Evolutionary conservation across 257 asterid genomes (phyloP), one percentile per base, ranked within the genome.

Genomic region (Fraxinus quadrangulata): DNA sequence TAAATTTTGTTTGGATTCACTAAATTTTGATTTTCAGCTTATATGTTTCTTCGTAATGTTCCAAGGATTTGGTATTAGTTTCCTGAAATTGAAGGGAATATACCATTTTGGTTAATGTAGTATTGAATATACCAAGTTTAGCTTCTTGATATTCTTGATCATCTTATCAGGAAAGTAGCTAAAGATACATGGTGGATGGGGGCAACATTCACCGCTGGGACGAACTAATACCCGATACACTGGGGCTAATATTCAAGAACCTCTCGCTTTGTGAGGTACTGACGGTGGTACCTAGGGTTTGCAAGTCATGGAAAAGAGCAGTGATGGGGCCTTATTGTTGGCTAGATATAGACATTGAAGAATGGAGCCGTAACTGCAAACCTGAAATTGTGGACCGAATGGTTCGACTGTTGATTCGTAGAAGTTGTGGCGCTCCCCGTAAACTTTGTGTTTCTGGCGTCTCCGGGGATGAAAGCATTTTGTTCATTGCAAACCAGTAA

Each of bases 301-400:
- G 97, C 84, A 92, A 91, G 78, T 94, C 98, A 45, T 94, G 97
- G 98, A 79, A 78, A 16, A 87, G 81, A 78, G 97, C 89, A 13
- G 94, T 87, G 16, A 80, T 2, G 49, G 96, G 96, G 17, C 94
- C 96, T 33, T 92, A 90, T 77, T 92, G 97, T 81, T 94, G 96
- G 97, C 97, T 91, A 81, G 97, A 91, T 84, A 94, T 94, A n/a
- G 97, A 94, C 71, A 89, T 94, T 40, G 97, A 91, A 72, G 96
- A 94, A 61, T 94, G 98, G 98, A 91, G 98, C 85, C 79, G 76
- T 19, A 80, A 74, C 42, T 34, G 71, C 65, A 77, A 85, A 76
- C 90, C 93, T 0, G 85, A 86, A 65, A 42, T 67, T 5, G 83
- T 91, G 2, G 93, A 92, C 45, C 82, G 81, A 28, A 87, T 94